Percentiles rank a stretch among this genome's conserved stretches.
phyloP scores from a whole-genome alignment of 495 filamentous ascomycete genomes.

The Cercophora sp. region DNA sequence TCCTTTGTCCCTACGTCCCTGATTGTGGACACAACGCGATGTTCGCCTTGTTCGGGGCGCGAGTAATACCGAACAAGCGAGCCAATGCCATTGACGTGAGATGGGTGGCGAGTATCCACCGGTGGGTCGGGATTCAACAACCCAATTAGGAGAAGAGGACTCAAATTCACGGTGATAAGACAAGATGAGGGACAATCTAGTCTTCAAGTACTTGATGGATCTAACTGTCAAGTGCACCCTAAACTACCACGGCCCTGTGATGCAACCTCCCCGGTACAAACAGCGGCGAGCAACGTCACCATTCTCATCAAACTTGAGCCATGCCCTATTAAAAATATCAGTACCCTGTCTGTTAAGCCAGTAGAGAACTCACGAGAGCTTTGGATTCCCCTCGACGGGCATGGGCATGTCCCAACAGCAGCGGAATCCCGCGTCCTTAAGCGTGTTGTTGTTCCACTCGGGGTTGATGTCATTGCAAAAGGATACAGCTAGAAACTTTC shows the following conservation, averaged over 20 bases:
- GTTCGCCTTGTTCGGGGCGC: no score
- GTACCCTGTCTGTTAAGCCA: neutral
- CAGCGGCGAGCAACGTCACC: neutral
- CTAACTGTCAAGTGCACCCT: no score
- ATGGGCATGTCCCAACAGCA: neutral
- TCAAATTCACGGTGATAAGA: no score
- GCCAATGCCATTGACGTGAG: no score
- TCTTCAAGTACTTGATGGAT: no score
- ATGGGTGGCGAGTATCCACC: no score
- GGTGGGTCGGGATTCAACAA: no score
- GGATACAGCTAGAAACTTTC: neutral
- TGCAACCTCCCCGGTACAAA: neutral
- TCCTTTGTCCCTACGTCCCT: no score
- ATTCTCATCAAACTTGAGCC: neutral
- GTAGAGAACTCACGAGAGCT: neutral
- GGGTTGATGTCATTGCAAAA: neutral
- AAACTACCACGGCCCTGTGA: neutral
- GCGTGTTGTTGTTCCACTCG: neutral
- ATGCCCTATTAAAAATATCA: neutral
- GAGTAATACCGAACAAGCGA: no score
- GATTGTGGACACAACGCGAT: no score
- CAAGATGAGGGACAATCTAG: no score
- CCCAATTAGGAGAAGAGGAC: no score
- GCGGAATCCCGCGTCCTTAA: neutral
- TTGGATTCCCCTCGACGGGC: neutral